A percentile compares a stretch with the other conserved stretches of the same genome.
Conservation (phyloP, 1,284 basidiomycete genomes). For the Cryptococcus sp. region DNA sequence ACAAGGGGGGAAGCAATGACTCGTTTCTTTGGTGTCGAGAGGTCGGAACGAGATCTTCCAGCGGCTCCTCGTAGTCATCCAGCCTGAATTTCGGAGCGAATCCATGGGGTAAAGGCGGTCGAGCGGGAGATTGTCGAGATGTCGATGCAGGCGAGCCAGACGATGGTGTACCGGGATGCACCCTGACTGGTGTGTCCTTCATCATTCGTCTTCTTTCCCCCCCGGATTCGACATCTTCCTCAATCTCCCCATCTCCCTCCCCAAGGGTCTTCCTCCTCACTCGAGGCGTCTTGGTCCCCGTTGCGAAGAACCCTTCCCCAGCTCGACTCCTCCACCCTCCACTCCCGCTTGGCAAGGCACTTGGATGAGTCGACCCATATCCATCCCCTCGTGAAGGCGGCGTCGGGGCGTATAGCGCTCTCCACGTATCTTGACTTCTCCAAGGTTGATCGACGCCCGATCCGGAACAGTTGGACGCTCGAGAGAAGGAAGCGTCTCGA, state of each 20-base stretch:
- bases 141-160: too few species aligned
- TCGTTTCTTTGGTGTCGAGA: neutral
- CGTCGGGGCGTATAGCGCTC: conserved; percentile 18
- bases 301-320: conserved; percentile 3
- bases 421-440: conserved; percentile 32
- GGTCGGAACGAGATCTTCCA: too few species aligned
- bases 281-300: neutral
- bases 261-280: neutral
- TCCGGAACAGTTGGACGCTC: neutral
- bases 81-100: too few species aligned
- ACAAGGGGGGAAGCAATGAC: conserved; percentile 1
- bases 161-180: too few species aligned
- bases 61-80: too few species aligned
- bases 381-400: neutral
- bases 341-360: neutral
- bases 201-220: too few species aligned
- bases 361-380: neutral
- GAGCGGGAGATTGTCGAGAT: too few species aligned
- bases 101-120: too few species aligned
- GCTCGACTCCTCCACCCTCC: neutral
- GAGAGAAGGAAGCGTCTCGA: neutral
- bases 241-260: neutral
- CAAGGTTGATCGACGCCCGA: conserved; percentile 27
- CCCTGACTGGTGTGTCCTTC: too few species aligned
- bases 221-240: neutral